A percentile compares a stretch with the other conserved stretches of the same genome.
Evolutionary conservation across 2,329 filamentous ascomycete genomes (phyloP).

Genomic region (Apiospora hydei): DNA sequence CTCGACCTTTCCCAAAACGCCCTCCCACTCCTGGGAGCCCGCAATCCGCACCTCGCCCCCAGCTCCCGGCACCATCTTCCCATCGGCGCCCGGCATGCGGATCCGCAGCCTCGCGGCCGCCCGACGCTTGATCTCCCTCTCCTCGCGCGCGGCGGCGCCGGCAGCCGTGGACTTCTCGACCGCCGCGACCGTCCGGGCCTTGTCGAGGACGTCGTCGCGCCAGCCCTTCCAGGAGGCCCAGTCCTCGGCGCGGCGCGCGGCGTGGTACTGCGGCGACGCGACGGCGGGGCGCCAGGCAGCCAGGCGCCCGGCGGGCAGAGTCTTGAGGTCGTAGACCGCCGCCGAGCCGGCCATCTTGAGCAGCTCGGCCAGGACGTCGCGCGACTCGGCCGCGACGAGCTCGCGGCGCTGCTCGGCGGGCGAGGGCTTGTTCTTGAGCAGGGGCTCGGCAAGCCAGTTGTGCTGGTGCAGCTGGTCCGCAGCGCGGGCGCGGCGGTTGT

Average conservation of each 20-base stretch:
- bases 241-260: constrained; percentile 70
- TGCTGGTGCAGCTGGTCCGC: constrained; percentile 58
- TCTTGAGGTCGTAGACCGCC: constrained; percentile 65
- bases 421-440: constrained; percentile 50
- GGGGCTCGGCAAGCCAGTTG: constrained; percentile 71
- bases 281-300: constrained; percentile 71
- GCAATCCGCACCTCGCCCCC: constrained; percentile 57
- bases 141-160: constrained; percentile 30
- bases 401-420: constrained; percentile 43
- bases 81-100: constrained; percentile 53
- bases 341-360: constrained; percentile 66
- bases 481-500: constrained; percentile 68
- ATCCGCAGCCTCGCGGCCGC: constrained; percentile 59
- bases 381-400: constrained; percentile 66
- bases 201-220: constrained; percentile 62
- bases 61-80: constrained; percentile 49
- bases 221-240: constrained; percentile 68
- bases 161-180: constrained; percentile 26
- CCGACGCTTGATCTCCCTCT: constrained; percentile 41
- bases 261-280: constrained; percentile 70
- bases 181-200: constrained; percentile 51
- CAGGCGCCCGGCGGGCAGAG: constrained; percentile 58
- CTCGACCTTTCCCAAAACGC: constrained; percentile 53
- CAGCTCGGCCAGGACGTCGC: constrained; percentile 70
- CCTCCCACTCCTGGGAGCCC: constrained; percentile 63